These are phyloP conservation scores for Boletellus sp. DNA, from an alignment of 768 basidiomycete species.

Conservation along the genomic window DNA sequence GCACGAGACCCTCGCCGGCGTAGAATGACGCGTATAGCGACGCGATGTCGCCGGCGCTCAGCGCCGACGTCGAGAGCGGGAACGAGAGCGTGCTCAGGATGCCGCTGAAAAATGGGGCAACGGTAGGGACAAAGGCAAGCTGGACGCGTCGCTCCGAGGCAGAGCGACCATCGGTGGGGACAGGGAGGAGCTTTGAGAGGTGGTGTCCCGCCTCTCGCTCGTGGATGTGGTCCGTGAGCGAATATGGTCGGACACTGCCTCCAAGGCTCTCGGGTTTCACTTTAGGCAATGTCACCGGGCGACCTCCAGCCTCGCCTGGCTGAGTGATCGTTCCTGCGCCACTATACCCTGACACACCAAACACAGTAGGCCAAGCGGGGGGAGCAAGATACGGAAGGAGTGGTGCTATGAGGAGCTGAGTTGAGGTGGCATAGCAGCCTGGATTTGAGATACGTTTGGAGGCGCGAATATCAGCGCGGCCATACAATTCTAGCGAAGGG, in stretches of 20 bases:
- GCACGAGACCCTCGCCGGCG: slow-evolving; percentile 66
- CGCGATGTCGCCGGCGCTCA: slow-evolving; percentile 70
- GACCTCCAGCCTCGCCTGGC: slow-evolving; percentile 54
- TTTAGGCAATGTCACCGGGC: slow-evolving; percentile 76
- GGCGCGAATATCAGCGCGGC: slow-evolving; percentile 58
- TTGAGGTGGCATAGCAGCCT: slow-evolving; percentile 94
- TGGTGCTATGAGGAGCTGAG: slow-evolving; percentile 89
- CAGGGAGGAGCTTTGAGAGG: slow-evolving; percentile 57
- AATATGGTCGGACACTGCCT: slow-evolving; percentile 78
- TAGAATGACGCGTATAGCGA: slow-evolving; percentile 79
- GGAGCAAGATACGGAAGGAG: slow-evolving; percentile 66
- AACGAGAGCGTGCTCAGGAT: slow-evolving; percentile 86
- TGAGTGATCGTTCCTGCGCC: slow-evolving; percentile 88
- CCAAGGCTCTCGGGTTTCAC: slow-evolving; percentile 70
- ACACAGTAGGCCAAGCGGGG: slow-evolving; percentile 71
- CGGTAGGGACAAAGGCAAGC: slow-evolving; percentile 82
- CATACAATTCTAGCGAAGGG: slow-evolving; percentile 71
- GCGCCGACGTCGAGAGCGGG: slow-evolving; percentile 56
- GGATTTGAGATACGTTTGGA: slow-evolving; percentile 94
- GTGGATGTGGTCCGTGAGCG: slow-evolving; percentile 97
- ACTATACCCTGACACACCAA: slow-evolving; percentile 91
- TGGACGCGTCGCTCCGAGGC: slow-evolving; percentile 36
- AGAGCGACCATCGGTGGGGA: not conserved
- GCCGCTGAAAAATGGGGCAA: slow-evolving; percentile 95
- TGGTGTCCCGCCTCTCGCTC: slow-evolving; percentile 92